Conservation (phyloP, 1,284 basidiomycete genomes). For the Volvariella volvacea region DNA sequence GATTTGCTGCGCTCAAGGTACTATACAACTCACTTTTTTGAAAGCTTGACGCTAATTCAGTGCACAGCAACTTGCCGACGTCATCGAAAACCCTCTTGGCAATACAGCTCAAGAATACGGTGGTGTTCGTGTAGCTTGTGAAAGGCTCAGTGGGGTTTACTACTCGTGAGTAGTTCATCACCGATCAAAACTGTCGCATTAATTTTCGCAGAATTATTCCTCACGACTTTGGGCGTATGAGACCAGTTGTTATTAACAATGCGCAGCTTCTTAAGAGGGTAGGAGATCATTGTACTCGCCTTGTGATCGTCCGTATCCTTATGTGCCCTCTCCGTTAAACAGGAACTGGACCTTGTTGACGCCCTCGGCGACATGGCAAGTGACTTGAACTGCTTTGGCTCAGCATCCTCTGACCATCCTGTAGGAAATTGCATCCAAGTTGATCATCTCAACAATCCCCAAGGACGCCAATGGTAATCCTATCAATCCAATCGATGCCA, state of each 20-base stretch:
- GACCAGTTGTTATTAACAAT: slow-evolving; percentile 40
- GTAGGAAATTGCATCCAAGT: slow-evolving; percentile 54
- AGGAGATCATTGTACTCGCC: slow-evolving; percentile 1
- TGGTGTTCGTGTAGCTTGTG: slow-evolving; percentile 32
- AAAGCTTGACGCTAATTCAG: neutral
- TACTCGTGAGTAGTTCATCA: slow-evolving; percentile 42
- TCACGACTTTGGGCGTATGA: slow-evolving; percentile 49
- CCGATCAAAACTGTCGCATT: slow-evolving; percentile 2
- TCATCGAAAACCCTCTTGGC: slow-evolving; percentile 40
- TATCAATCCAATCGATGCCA: slow-evolving; percentile 51
- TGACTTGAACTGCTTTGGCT: neutral
- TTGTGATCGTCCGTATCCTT: slow-evolving; percentile 2
- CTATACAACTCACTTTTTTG: slow-evolving; percentile 1
- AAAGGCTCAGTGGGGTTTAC: slow-evolving; percentile 44
- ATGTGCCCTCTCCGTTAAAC: neutral
- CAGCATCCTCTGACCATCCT: slow-evolving; percentile 5
- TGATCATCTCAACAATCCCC: slow-evolving; percentile 37
- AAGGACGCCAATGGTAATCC: slow-evolving; percentile 37
- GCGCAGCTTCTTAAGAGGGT: slow-evolving; percentile 37
- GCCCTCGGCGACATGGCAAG: slow-evolving; percentile 56
- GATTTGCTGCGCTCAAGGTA: slow-evolving; percentile 55
- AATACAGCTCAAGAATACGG: slow-evolving; percentile 30
- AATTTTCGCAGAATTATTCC: slow-evolving; percentile 44
- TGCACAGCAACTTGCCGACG: slow-evolving; percentile 39
- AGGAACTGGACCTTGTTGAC: slow-evolving; percentile 63